Percentiles rank a stretch among this genome's conserved stretches.
Evolutionary conservation across 441 rosid genomes (phyloP).

Genomic region (California macrophylla): DNA sequence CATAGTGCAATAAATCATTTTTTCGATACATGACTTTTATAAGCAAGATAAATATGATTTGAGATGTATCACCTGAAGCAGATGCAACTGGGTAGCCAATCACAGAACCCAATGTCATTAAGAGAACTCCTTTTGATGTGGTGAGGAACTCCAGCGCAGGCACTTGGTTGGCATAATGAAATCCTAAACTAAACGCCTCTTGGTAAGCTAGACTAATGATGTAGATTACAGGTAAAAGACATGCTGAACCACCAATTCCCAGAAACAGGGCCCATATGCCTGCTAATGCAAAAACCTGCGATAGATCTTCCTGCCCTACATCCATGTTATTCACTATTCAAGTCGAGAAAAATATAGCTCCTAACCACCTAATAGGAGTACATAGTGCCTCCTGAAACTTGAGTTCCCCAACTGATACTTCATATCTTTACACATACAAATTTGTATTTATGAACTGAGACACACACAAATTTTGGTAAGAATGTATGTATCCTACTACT

Average conservation of each 20-base stretch:
- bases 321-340: conserved; percentile 54
- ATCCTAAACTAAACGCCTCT: conserved; percentile 35
- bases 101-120: conserved; percentile 50
- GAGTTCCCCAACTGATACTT: no score
- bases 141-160: conserved; percentile 42
- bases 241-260: conserved; percentile 51
- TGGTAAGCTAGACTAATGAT: conserved; percentile 47
- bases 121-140: conserved; percentile 46
- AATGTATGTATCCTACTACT: not conserved
- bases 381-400: no score
- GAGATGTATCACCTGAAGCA: conserved; percentile 53
- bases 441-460: not conserved
- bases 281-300: conserved; percentile 63
- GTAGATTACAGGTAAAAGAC: conserved; percentile 49
- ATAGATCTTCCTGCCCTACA: conserved; percentile 96
- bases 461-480: not conserved
- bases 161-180: conserved; percentile 34
- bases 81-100: conserved; percentile 70
- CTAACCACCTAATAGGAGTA: not conserved
- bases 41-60: conserved; percentile 8
- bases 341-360: conserved; percentile 17
- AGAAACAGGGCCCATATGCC: conserved; percentile 73
- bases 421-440: no score
- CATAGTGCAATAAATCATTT: not conserved
- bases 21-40: not conserved